Percentiles rank a stretch among this genome's conserved stretches.
Conservation (phyloP, 192 early-diverging fungal genomes). For the Spizellomyces sp. region DNA sequence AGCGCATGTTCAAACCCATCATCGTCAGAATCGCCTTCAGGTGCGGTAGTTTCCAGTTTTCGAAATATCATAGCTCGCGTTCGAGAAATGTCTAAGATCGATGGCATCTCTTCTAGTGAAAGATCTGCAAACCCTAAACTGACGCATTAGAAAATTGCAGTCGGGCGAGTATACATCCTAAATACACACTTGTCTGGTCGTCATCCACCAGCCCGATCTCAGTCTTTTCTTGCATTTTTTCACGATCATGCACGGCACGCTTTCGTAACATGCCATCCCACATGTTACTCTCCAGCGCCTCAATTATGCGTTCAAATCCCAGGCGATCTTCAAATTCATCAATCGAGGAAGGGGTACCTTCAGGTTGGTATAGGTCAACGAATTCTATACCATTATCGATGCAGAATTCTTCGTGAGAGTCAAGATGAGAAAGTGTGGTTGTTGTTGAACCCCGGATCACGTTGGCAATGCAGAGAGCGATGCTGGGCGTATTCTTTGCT, state of each 20-base stretch:
- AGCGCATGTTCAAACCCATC: slow-evolving; percentile 56
- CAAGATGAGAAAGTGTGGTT: slow-evolving; percentile 2
- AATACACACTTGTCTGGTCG: neutral
- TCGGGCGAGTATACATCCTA: neutral
- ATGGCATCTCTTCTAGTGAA: too few relatives aligned
- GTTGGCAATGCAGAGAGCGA: slow-evolving; percentile 57
- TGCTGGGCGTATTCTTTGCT: slow-evolving; percentile 51
- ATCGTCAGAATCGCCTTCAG: slow-evolving; percentile 45
- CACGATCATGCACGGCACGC: neutral
- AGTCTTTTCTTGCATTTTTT: neutral
- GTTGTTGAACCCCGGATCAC: neutral
- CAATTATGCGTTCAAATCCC: slow-evolving; percentile 60
- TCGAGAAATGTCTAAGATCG: too few relatives aligned
- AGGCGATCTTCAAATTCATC: slow-evolving; percentile 41
- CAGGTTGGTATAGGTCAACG: slow-evolving; percentile 54
- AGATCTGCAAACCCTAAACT: too few relatives aligned
- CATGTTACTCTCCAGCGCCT: slow-evolving; percentile 65
- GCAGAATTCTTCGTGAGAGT: slow-evolving; percentile 61
- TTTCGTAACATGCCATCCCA: slow-evolving; percentile 65
- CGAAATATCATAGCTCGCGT: too few relatives aligned
- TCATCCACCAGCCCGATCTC: neutral
- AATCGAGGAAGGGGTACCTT: neutral
- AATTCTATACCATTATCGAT: slow-evolving; percentile 64
- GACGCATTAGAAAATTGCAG: too few relatives aligned
- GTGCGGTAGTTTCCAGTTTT: neutral